These are phyloP conservation scores for Atkinsonella hypoxylon DNA, from an alignment of 2,329 filamentous ascomycete species.

Conservation along the genomic window DNA sequence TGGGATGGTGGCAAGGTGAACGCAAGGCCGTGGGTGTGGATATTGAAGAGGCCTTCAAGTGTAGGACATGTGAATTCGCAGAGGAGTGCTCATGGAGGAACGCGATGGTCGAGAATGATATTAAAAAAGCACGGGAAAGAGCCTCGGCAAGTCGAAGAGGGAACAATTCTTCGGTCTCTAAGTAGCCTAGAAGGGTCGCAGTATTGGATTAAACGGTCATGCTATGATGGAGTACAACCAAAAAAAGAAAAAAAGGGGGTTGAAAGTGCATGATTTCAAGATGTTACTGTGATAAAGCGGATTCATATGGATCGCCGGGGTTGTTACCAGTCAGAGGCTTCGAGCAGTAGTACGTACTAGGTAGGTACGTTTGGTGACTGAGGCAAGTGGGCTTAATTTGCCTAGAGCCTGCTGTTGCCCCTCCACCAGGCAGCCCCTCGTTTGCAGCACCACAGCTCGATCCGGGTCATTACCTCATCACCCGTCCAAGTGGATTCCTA, in stretches of 20 bases:
- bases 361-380: too few species aligned
- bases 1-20: constrained; percentile 82
- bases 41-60: constrained; percentile 82
- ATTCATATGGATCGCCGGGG: too few species aligned
- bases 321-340: too few species aligned
- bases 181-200: neutral
- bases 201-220: neutral
- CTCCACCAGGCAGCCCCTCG: neutral
- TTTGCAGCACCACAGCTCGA: constrained; percentile 2
- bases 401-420: neutral
- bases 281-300: too few species aligned
- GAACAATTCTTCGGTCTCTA: neutral
- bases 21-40: constrained; percentile 62
- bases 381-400: neutral
- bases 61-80: constrained; percentile 70
- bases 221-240: neutral
- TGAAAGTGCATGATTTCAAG: too few species aligned
- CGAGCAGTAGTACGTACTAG: too few species aligned
- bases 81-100: constrained; percentile 69
- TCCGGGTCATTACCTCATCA: constrained; percentile 7
- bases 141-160: constrained; percentile 7
- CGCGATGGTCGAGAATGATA: constrained; percentile 45
- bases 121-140: neutral
- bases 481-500: neutral
- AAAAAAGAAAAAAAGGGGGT: too few species aligned